Conservation (phyloP, 805 yeast genomes). For the Ogataea paradorogensis region DNA sequence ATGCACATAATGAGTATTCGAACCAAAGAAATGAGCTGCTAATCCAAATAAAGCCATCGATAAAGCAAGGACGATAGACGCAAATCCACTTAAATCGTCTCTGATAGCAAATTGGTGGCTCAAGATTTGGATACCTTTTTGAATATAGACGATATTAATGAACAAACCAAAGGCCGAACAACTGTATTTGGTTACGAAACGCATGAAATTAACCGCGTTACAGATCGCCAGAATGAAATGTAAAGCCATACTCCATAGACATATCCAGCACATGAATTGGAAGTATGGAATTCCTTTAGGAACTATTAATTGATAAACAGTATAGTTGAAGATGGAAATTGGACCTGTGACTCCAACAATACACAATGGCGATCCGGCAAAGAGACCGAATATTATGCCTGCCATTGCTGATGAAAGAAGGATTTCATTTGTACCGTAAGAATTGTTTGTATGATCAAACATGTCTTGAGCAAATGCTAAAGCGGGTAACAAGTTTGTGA, state of each 20-base stretch:
- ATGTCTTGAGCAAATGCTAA: slow-evolving; percentile 95
- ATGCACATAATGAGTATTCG: slow-evolving; percentile 57
- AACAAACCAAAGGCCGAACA: slow-evolving; percentile 94
- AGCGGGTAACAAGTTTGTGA: slow-evolving; percentile 89
- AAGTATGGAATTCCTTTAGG: slow-evolving; percentile 59
- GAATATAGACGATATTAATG: slow-evolving; percentile 81
- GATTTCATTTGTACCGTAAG: slow-evolving; percentile 91
- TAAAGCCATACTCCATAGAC: slow-evolving; percentile 84
- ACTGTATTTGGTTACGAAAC: slow-evolving; percentile 73
- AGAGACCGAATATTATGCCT: slow-evolving; percentile 81
- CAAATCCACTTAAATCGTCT: slow-evolving; percentile 43
- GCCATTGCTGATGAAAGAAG: slow-evolving; percentile 81
- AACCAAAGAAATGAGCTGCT: slow-evolving; percentile 55
- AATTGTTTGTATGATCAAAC: slow-evolving; percentile 85
- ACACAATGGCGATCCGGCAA: slow-evolving; percentile 89
- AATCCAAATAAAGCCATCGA: slow-evolving; percentile 77
- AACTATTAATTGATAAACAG: slow-evolving; percentile 69
- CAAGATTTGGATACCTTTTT: slow-evolving; percentile 85
- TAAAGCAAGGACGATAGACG: slow-evolving; percentile 70
- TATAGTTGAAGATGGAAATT: slow-evolving; percentile 84
- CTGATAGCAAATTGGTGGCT: slow-evolving; percentile 58
- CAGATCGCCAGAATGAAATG: slow-evolving; percentile 70
- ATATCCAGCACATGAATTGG: slow-evolving; percentile 95
- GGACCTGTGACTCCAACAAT: slow-evolving; percentile 99
- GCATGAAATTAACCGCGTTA: slow-evolving; percentile 65